Evolutionary conservation across 1,284 basidiomycete genomes (phyloP).

Genomic region (Irpex sp.): DNA sequence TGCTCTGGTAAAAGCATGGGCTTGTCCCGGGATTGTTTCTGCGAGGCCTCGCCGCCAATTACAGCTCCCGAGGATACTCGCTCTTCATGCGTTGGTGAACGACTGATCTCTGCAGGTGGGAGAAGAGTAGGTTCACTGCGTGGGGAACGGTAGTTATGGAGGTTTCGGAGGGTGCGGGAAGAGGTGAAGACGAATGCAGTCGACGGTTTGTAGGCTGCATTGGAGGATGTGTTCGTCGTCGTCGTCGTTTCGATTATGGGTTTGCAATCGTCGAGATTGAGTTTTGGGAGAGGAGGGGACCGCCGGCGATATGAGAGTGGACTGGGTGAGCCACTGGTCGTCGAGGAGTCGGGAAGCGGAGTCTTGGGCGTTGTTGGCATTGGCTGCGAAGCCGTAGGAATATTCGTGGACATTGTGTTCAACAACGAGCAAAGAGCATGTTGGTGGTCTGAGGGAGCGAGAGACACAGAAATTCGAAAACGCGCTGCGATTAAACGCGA

Average conservation of each 20-base stretch:
- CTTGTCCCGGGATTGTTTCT: conserved; percentile 1
- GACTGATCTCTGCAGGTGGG: not conserved
- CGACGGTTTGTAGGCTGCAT: conserved; percentile 30
- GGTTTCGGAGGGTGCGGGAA: conserved; percentile 21
- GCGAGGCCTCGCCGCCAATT: not conserved
- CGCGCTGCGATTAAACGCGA: not conserved
- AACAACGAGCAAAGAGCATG: conserved; percentile 8
- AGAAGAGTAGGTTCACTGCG: conserved; percentile 2
- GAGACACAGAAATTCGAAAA: not conserved
- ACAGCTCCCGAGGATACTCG: not conserved
- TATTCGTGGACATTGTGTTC: conserved; percentile 6
- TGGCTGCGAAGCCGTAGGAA: not conserved
- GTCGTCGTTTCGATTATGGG: conserved; percentile 17
- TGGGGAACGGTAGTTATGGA: conserved; percentile 12
- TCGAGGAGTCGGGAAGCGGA: not conserved
- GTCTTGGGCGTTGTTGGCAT: not conserved
- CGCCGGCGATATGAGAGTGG: conserved; percentile 8
- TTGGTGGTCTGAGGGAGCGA: not conserved
- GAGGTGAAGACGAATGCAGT: conserved; percentile 29
- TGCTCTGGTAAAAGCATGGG: conserved; percentile 21
- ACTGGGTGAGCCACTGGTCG: not conserved
- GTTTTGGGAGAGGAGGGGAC: conserved; percentile 22
- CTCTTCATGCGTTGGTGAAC: not conserved
- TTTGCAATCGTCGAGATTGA: conserved; percentile 26
- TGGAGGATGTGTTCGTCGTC: conserved; percentile 51